Evolutionary conservation across 257 asterid species (phyloP).

Genomic region (Cruciata laevipes): DNA sequence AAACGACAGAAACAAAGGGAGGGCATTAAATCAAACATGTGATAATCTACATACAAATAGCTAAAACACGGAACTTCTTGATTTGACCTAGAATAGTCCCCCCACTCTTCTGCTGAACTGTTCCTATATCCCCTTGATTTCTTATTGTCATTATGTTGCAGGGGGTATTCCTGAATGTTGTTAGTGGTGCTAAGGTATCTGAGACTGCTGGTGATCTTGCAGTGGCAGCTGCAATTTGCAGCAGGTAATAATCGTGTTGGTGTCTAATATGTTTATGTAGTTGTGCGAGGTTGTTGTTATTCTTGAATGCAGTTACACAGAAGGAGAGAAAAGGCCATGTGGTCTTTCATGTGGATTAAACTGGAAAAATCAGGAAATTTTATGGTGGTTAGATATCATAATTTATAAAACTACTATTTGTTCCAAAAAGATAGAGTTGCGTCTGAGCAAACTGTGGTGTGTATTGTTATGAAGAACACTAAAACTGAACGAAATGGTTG

Average conservation of each 20-base stretch:
- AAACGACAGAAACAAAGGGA: too few species aligned
- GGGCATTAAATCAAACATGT: neutral
- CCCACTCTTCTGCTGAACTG: constrained; percentile 6
- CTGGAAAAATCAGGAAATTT: too few species aligned
- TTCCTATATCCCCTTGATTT: constrained; percentile 17
- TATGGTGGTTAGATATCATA: too few species aligned
- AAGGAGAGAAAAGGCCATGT: too few species aligned
- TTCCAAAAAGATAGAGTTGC: neutral
- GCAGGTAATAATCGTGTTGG: constrained; percentile 48
- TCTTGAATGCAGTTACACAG: neutral
- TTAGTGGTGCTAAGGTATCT: constrained; percentile 54
- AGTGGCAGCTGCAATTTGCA: constrained; percentile 92
- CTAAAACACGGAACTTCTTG: neutral
- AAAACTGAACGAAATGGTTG: neutral
- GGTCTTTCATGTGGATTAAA: too few species aligned
- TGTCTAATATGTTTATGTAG: neutral
- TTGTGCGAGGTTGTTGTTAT: neutral
- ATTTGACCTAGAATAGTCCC: neutral
- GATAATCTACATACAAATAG: neutral
- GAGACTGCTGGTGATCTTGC: constrained; percentile 98
- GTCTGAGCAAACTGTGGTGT: too few species aligned
- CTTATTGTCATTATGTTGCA: constrained; percentile 24
- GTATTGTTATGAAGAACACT: too few species aligned
- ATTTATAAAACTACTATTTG: too few species aligned
- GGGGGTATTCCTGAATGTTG: constrained; percentile 76